phyloP scores from a whole-genome alignment of 352 stramenopile genomes.

The Phytophthora niederhauseri region DNA sequence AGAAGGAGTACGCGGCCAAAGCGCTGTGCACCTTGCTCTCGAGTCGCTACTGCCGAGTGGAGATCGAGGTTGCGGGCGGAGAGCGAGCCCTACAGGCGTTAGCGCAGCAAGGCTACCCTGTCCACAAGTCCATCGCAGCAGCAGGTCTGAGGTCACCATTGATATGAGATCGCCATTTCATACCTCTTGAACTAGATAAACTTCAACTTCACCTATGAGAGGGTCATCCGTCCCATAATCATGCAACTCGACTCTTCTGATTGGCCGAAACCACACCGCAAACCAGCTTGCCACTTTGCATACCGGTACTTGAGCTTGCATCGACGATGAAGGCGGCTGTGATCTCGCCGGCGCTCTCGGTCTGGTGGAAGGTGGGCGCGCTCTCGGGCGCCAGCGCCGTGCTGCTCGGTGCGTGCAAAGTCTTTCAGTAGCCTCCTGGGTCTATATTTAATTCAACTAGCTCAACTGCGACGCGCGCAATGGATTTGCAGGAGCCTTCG shows the following conservation, averaged over 20 bases:
- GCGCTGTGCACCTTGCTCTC: neutral
- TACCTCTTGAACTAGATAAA: conserved; percentile 11
- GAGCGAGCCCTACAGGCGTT: neutral
- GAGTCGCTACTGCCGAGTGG: neutral
- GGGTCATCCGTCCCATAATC: conserved; percentile 23
- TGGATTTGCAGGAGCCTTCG: conserved; percentile 64
- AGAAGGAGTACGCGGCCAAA: neutral
- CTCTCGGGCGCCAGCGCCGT: conserved; percentile 72
- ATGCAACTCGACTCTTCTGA: conserved; percentile 3
- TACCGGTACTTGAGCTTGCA: neutral
- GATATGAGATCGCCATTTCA: neutral
- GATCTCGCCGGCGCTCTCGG: conserved; percentile 59
- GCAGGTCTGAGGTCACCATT: neutral
- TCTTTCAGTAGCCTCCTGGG: neutral
- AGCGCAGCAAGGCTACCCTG: neutral
- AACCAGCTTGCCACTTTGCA: neutral
- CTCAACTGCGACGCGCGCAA: conserved; percentile 14
- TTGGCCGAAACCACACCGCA: conserved; percentile 29
- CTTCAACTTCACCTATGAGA: conserved; percentile 22
- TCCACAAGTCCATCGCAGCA: neutral
- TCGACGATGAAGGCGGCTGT: conserved; percentile 57
- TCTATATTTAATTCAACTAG: neutral
- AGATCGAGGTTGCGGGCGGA: neutral
- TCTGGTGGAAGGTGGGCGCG: conserved; percentile 85
- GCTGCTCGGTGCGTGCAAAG: conserved; percentile 48